Conservation (phyloP, 73 alveolate genomes). For the Paramecium sonneborni region DNA sequence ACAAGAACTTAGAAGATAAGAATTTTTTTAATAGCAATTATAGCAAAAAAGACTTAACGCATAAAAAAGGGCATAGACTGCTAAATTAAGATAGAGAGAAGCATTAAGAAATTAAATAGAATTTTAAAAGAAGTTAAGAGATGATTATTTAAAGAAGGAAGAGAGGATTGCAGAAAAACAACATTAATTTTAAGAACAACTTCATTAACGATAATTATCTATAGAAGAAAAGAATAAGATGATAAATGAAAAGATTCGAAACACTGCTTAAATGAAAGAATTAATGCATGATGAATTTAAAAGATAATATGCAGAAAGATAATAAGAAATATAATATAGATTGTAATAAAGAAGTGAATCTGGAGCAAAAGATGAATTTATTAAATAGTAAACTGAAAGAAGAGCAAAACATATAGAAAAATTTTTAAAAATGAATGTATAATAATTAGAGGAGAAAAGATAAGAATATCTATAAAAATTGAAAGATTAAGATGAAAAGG, state of each 20-base stretch:
- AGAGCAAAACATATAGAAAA: conserved; percentile 8
- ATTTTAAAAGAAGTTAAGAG: background rate
- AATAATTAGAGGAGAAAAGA: conserved; percentile 29
- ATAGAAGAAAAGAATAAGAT: conserved; percentile 35
- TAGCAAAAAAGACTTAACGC: background rate
- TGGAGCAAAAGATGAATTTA: background rate
- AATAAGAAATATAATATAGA: conserved; percentile 15
- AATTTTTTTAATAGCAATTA: background rate
- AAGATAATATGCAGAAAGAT: background rate
- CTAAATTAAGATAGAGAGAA: conserved; percentile 12
- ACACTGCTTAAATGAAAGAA: background rate
- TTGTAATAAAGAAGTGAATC: background rate
- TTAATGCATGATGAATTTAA: background rate
- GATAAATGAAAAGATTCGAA: background rate
- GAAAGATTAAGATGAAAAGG: conserved; percentile 23
- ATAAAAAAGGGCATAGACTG: conserved; percentile 39
- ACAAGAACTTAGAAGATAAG: conserved; percentile 21
- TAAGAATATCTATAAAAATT: background rate
- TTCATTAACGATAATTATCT: background rate
- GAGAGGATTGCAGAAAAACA: background rate
- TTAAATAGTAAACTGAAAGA: background rate
- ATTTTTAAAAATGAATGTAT: background rate
- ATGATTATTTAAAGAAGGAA: conserved; percentile 8
- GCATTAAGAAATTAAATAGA: conserved; percentile 18
- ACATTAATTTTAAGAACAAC: background rate